phyloP scores from a whole-genome alignment of 306 rosid genomes.

The Cicer arietinum region DNA sequence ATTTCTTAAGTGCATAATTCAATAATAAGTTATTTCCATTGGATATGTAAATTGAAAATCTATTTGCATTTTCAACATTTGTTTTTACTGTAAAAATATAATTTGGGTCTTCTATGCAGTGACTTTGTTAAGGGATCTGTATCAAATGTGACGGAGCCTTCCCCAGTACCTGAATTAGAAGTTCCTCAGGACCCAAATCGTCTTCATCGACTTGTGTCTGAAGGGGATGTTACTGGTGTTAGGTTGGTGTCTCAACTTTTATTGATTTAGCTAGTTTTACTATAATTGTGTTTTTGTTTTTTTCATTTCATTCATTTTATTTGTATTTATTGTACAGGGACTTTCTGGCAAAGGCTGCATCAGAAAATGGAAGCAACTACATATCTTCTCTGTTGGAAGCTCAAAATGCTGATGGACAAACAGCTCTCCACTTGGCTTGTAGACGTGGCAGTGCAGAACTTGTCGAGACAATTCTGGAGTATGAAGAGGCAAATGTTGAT shows the following conservation, averaged over 20 bases:
- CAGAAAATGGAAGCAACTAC: conserved; percentile 61
- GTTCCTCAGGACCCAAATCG: conserved; percentile 65
- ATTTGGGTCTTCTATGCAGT: conserved; percentile 60
- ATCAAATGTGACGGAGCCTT: conserved; percentile 65
- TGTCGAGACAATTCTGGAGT: conserved; percentile 86
- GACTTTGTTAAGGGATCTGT: conserved; percentile 65
- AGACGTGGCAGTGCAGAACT: conserved; percentile 89
- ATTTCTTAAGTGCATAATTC: neutral
- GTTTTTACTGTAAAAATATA: neutral
- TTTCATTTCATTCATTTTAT: conserved; percentile 34
- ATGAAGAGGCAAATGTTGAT: conserved; percentile 84
- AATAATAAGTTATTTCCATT: neutral
- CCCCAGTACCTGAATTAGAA: conserved; percentile 63
- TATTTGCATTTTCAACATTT: neutral
- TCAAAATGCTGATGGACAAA: conserved; percentile 93
- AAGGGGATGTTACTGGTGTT: conserved; percentile 82
- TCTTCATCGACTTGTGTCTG: conserved; percentile 86
- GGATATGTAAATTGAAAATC: neutral
- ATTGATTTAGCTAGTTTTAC: conserved; percentile 37
- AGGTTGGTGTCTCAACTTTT: conserved; percentile 57
- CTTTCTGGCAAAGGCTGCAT: conserved; percentile 73
- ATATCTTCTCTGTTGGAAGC: conserved; percentile 77
- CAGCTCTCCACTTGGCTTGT: conserved; percentile 98
- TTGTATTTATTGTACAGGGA: conserved; percentile 64
- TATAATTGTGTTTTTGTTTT: neutral